A percentile compares a stretch with the other conserved stretches of the same genome.
These are phyloP conservation scores for Camelina neglecta DNA, from an alignment of 345 rosid genomes.

Conservation along the genomic window DNA sequence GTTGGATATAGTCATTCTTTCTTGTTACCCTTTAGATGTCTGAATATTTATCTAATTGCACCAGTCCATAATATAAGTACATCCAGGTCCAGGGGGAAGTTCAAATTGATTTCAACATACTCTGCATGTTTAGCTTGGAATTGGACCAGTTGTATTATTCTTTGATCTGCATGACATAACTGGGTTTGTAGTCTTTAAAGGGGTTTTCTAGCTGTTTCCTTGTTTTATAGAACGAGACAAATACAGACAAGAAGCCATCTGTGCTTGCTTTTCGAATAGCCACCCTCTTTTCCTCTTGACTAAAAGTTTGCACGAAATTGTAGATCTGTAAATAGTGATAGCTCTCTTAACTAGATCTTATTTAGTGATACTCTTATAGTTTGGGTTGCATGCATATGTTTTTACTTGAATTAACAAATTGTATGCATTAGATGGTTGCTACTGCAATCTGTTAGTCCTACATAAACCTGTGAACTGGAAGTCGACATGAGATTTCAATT, in stretches of 20 bases:
- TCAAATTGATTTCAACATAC: conserved; percentile 26
- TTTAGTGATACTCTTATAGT: conserved; percentile 8
- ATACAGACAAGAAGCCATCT: conserved; percentile 17
- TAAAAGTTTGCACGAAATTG: conserved; percentile 9
- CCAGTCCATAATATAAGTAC: conserved; percentile 27
- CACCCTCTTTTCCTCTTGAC: not conserved
- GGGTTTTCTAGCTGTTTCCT: conserved; percentile 13
- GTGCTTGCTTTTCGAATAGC: conserved; percentile 20
- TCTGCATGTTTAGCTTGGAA: conserved; percentile 27
- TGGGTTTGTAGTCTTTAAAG: conserved; percentile 10
- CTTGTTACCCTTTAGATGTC: conserved; percentile 11
- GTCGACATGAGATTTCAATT: conserved; percentile 8
- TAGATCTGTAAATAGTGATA: conserved; percentile 21
- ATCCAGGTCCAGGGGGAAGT: conserved; percentile 12
- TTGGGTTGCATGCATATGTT: conserved; percentile 30
- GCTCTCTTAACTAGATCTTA: conserved; percentile 1
- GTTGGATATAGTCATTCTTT: conserved; percentile 20
- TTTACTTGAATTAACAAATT: conserved; percentile 18
- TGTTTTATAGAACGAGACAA: conserved; percentile 13
- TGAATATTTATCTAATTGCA: conserved; percentile 30
- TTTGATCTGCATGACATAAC: conserved; percentile 4
- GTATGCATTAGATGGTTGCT: conserved; percentile 21
- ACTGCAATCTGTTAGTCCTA: conserved; percentile 21
- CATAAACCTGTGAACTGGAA: conserved; percentile 15
- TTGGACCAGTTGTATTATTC: conserved; percentile 2